Percentiles rank a stretch among this genome's conserved stretches.
Conservation (phyloP, 2,329 filamentous ascomycete genomes). For the Trichoderma polysporum region DNA sequence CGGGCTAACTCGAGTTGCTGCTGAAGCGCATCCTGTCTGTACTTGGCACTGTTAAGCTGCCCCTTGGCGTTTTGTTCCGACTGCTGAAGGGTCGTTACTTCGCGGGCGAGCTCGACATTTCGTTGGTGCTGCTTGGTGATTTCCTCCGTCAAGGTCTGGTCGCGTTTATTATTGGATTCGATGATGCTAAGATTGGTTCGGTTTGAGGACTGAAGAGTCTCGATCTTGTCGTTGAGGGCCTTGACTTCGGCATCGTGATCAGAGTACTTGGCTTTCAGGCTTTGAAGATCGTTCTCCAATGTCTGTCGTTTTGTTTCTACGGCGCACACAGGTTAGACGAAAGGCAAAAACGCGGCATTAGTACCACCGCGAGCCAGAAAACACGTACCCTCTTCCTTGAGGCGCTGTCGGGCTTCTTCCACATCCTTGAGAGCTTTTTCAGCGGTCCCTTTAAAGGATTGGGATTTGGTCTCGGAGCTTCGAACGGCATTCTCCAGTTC, state of each 20-base stretch:
- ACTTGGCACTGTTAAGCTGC: conserved; percentile 76
- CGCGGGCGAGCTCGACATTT: conserved; percentile 77
- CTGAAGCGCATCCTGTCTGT: conserved; percentile 84
- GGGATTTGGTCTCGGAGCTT: conserved; percentile 77
- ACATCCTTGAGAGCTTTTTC: conserved; percentile 84
- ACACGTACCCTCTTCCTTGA: conserved; percentile 74
- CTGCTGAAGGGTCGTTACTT: conserved; percentile 79
- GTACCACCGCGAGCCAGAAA: neutral
- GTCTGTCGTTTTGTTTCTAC: conserved; percentile 73
- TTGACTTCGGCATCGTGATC: conserved; percentile 61
- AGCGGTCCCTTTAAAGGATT: conserved; percentile 75
- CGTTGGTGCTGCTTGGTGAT: conserved; percentile 87
- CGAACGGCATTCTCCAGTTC: conserved; percentile 90
- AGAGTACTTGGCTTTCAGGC: conserved; percentile 20
- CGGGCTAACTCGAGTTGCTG: conserved; percentile 88
- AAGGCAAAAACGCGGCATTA: neutral
- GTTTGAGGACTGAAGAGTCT: conserved; percentile 86
- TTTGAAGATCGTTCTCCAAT: conserved; percentile 74
- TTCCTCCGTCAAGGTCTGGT: conserved; percentile 83
- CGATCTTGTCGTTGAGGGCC: conserved; percentile 76
- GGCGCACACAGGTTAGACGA: neutral
- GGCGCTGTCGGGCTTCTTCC: conserved; percentile 75
- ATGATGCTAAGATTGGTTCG: conserved; percentile 86
- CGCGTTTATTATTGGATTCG: conserved; percentile 83
- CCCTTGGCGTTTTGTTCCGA: conserved; percentile 79